Base-by-base conservation (phyloP, 192 early-diverging fungal species). In the Glomus cerebriforme region DNA sequence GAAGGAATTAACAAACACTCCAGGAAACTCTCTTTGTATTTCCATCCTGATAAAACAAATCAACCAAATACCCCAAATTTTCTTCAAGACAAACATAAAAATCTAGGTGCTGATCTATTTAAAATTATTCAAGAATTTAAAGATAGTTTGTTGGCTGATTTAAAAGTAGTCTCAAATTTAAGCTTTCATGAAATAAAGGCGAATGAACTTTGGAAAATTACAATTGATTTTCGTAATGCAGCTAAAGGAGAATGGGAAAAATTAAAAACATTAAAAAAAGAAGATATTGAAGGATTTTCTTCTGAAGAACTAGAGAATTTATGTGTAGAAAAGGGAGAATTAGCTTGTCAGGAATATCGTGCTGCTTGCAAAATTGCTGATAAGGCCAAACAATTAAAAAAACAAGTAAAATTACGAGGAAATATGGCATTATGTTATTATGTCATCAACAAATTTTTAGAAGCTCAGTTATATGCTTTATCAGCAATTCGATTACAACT, bases 391-490 rank as follows among this genome's bases (percentile, higher is more conserved):
- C 31, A 37, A 24, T 7, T 68, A 68, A 68, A 37, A 39, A 37
- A 68, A 35, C 66, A 68, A 68, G 22, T 68, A 4, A 68, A 37
- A 34, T 8, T 68, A 68, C 66, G 66, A 68, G 34, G 66, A 7
- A 68, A 9, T 37, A 68, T 68, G 35, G 34, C 66, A 68, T 22
- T 68, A 39, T 68, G 66, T 37, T 67, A 39, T 39, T 68, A 68
- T 37, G 32, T 68, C 19, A 39, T 19, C 0, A n/a, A 68, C 9
- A 22, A 24, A 22, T 37, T 17, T 7, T 7, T 68, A 22, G 66
- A 68, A 68, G 31, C 66, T 9, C 66, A 68, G 19, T 37, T 37
- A 68, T 68, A 39, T 37, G 66, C 66, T 68, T 68, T 68, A 37
- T 68, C 66, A n/a, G 66, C 66, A 34, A 68, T 68, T 68, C 9